These are phyloP conservation scores for Mortierella antarctica DNA, from an alignment of 192 early-diverging fungal species.

Conservation along the genomic window DNA sequence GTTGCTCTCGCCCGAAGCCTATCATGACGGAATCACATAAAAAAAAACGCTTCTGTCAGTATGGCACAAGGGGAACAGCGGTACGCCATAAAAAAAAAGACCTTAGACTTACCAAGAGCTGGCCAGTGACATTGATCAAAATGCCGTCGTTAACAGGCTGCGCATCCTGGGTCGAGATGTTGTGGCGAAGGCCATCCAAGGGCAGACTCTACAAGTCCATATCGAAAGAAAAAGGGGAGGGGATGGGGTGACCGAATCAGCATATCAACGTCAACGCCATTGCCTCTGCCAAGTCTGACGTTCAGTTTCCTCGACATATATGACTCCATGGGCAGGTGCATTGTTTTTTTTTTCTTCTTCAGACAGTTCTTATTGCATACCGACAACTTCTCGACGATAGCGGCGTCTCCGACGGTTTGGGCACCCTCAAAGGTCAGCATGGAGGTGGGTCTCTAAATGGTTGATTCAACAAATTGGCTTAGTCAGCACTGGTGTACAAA, in stretches of 20 bases:
- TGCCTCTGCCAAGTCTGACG: too few relatives aligned
- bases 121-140: slow-evolving; percentile 88
- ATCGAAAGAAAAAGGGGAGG: background rate
- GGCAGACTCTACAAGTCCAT: slow-evolving; percentile 70
- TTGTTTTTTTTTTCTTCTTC: background rate
- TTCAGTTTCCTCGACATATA: too few relatives aligned
- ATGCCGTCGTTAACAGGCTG: slow-evolving; percentile 73
- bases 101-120: slow-evolving; percentile 74
- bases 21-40: slow-evolving; percentile 55
- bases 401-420: slow-evolving; percentile 65
- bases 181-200: slow-evolving; percentile 79
- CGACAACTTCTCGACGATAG: slow-evolving; percentile 82
- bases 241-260: too few relatives aligned
- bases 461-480: background rate
- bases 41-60: background rate
- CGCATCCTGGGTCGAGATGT: slow-evolving; percentile 81
- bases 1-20: slow-evolving; percentile 77
- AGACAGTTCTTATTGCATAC: slow-evolving; percentile 56
- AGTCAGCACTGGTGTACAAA: too few relatives aligned
- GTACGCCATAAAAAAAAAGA: background rate
- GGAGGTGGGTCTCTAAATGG: slow-evolving; percentile 74
- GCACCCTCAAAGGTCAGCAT: slow-evolving; percentile 91
- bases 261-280: too few relatives aligned
- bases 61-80: background rate
- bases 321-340: too few relatives aligned